phyloP scores from a whole-genome alignment of 1,284 basidiomycete species.

The Naganishia sp. region DNA sequence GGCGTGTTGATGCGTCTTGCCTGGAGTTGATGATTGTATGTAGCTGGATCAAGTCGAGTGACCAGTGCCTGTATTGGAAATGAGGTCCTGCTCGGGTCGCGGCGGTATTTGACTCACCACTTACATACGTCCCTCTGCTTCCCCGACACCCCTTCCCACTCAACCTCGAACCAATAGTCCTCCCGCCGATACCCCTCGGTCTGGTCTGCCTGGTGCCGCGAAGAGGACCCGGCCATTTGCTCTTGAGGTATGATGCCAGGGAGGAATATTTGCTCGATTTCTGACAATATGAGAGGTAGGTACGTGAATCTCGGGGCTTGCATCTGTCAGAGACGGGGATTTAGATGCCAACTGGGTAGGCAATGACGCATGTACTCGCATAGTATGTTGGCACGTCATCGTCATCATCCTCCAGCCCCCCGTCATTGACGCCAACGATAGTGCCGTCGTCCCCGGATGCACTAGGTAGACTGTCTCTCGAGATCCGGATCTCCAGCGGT shows the following conservation, averaged over 20 bases:
- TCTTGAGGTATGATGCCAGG: conserved; percentile 85
- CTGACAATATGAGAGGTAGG: conserved; percentile 82
- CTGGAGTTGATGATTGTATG: conserved; percentile 54
- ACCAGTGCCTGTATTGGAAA: conserved; percentile 80
- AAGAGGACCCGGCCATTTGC: conserved; percentile 63
- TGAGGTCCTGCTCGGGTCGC: background rate
- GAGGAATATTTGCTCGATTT: conserved; percentile 79
- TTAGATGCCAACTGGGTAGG: background rate
- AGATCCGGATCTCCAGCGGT: conserved; percentile 46
- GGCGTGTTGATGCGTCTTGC: conserved; percentile 31
- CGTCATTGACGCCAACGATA: conserved; percentile 32
- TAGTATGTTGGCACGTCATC: background rate
- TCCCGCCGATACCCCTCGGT: conserved; percentile 49
- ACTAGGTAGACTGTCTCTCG: conserved; percentile 31
- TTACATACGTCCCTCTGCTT: conserved; percentile 59
- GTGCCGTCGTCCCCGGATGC: background rate
- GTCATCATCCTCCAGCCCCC: conserved; percentile 39
- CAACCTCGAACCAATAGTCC: conserved; percentile 90
- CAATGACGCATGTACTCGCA: background rate
- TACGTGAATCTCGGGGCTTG: conserved; percentile 83
- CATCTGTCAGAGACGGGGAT: conserved; percentile 46
- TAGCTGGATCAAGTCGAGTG: conserved; percentile 87
- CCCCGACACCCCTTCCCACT: conserved; percentile 50
- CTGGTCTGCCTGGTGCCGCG: background rate
- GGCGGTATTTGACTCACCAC: conserved; percentile 12